Conservation (phyloP, 2,329 filamentous ascomycete genomes). For the Pleomassaria siparia region DNA sequence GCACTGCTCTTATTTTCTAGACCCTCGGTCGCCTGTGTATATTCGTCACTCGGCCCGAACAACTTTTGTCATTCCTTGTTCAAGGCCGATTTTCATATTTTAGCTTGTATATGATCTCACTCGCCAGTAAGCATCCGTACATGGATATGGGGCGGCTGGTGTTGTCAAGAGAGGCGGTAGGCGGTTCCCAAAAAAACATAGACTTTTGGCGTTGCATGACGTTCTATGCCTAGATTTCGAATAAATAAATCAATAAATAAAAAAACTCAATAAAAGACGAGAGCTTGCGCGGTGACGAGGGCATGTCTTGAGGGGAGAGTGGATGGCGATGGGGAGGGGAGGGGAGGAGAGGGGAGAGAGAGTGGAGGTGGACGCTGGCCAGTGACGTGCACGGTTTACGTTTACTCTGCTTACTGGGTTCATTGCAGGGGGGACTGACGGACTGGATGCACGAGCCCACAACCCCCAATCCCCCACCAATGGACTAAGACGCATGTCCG, state of each 20-base stretch:
- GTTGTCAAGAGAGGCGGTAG: constrained; percentile 3
- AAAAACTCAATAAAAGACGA: background rate
- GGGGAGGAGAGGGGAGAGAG: background rate
- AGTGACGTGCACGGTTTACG: constrained; percentile 18
- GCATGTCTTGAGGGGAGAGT: too few species aligned
- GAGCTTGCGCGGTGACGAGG: too few species aligned
- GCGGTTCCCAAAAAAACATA: constrained; percentile 27
- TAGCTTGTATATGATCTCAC: constrained; percentile 5
- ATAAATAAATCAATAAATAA: constrained; percentile 12
- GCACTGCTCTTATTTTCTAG: constrained; percentile 12
- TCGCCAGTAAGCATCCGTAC: constrained; percentile 16
- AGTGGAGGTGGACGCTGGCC: too few species aligned
- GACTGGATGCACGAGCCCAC: constrained; percentile 4
- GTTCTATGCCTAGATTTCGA: constrained; percentile 15
- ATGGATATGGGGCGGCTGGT: constrained; percentile 15
- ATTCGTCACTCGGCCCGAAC: constrained; percentile 31
- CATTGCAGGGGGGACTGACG: background rate
- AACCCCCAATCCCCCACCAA: constrained; percentile 17
- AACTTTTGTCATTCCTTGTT: constrained; percentile 14
- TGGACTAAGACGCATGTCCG: constrained; percentile 9
- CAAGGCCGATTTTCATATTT: constrained; percentile 26
- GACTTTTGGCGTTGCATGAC: constrained; percentile 23
- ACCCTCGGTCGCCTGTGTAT: constrained; percentile 40
- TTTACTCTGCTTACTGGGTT: too few species aligned
- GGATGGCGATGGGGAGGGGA: background rate